A percentile compares a stretch with the other conserved stretches of the same genome.
These are phyloP conservation scores for Trematosphaeria pertusa DNA, from an alignment of 2,329 filamentous ascomycete species.

Conservation along the genomic window DNA sequence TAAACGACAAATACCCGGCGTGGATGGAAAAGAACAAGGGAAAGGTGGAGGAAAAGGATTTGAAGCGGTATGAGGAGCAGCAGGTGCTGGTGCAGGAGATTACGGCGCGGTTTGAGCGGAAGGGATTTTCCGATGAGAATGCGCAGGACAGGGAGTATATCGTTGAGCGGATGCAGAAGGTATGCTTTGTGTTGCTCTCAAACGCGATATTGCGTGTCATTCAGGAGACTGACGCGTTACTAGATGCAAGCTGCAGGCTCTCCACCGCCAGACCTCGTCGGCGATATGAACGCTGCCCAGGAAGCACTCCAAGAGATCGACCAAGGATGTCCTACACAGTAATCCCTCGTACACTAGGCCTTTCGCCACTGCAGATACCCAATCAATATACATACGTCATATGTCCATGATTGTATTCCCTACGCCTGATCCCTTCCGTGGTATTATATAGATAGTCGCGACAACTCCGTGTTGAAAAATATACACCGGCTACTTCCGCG, in stretches of 20 bases:
- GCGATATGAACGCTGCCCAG: constrained; percentile 84
- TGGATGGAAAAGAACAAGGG: constrained; percentile 84
- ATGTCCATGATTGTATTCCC: constrained; percentile 1
- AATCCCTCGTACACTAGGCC: constrained; percentile 21
- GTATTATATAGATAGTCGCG: background rate
- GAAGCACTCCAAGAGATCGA: constrained; percentile 66
- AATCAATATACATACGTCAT: constrained; percentile 18
- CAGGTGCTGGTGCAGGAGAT: constrained; percentile 82
- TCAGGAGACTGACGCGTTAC: constrained; percentile 15
- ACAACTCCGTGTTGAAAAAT: background rate
- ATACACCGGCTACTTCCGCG: background rate
- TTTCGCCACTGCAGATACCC: constrained; percentile 32
- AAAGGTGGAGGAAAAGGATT: constrained; percentile 70
- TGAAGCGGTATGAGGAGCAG: constrained; percentile 83
- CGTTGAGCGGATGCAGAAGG: constrained; percentile 97
- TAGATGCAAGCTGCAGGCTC: constrained; percentile 97
- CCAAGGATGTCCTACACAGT: constrained; percentile 69
- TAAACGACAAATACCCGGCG: constrained; percentile 87
- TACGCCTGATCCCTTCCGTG: background rate
- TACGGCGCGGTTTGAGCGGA: constrained; percentile 84
- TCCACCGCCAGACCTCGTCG: constrained; percentile 88
- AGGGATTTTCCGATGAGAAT: constrained; percentile 82
- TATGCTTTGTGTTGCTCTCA: no score
- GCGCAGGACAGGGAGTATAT: constrained; percentile 86
- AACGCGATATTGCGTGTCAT: no score